Base-by-base conservation (phyloP, 1,284 basidiomycete genomes). In the Ganoderma meredithae region DNA sequence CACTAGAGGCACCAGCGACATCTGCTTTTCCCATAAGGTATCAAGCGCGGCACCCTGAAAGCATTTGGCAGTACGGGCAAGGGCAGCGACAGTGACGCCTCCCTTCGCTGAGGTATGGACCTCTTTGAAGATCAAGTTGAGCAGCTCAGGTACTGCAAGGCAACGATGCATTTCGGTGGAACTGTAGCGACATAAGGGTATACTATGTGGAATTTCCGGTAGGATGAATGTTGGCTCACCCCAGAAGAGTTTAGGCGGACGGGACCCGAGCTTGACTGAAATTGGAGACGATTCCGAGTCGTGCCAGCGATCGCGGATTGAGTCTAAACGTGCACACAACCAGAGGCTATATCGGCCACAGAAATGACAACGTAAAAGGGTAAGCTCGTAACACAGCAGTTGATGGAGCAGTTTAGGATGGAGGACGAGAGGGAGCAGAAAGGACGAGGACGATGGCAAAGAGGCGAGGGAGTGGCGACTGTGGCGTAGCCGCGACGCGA, bases 11-110 rank as follows among this genome's bases (percentile, higher is more conserved):
- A 64, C 62, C 0, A 74, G 40, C 1, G 65, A 67, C 15, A 67
- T 52, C 39, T 68, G 71, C 8, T 44, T 62, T 22, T 63, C 33
- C 71, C 73, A 74, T 1, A 74, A 66, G 3, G 68, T 64, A 55
- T 72, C 69, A 36, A 74, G 68, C 2, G 71, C 73, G 12, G 64
- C 65, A 12, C 68, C 69, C 2, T 63, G 66, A 47, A 74, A 72
- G 39, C 55, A 44, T n/a, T 65, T 66, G 15, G 69, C 66, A 3
- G 73, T 74, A 3, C 68, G 58, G 2, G 71, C 71, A 2, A 74
- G 70, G 1, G 52, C 53, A 6, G 69, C 67, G 3, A 74, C 58
- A 4, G 68, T 64, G 5, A 52, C 17, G 31, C 39, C 27, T n/a
- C 69, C 67, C 0, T 49, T 33, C 3, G 15, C 10, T 13, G 65